Evolutionary conservation across 768 basidiomycete species (phyloP).

Genomic region (Amanita fuliginea): DNA sequence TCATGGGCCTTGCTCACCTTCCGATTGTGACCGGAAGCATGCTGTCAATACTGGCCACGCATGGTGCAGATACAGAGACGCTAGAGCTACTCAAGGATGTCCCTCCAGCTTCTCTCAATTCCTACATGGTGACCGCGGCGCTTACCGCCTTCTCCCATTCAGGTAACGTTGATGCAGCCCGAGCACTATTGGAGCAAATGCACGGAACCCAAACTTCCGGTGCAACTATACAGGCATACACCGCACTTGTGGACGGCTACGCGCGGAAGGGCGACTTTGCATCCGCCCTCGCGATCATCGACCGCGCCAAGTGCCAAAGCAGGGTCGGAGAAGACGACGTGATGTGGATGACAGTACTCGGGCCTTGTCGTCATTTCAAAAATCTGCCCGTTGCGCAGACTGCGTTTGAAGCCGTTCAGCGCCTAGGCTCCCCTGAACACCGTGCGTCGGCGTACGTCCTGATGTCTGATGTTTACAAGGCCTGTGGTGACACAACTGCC

Average conservation of each 20-base stretch:
- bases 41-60: conserved; percentile 13
- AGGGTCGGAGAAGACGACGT: conserved; percentile 14
- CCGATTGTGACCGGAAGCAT: conserved; percentile 14
- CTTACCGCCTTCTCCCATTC: conserved; percentile 16
- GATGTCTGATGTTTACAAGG: conserved; percentile 13
- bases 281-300: conserved; percentile 15
- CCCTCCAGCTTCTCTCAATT: conserved; percentile 16
- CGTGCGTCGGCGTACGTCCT: conserved; percentile 16
- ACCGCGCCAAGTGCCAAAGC: conserved; percentile 14
- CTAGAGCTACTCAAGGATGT: conserved; percentile 14
- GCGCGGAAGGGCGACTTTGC: conserved; percentile 14
- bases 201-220: conserved; percentile 10
- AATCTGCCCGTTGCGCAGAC: conserved; percentile 14
- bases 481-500: conserved; percentile 12
- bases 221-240: conserved; percentile 13
- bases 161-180: conserved; percentile 15
- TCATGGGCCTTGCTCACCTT: conserved; percentile 13
- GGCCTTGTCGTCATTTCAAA: conserved; percentile 16
- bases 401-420: conserved; percentile 14
- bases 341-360: conserved; percentile 16
- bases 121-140: conserved; percentile 15
- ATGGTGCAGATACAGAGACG: conserved; percentile 13
- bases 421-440: conserved; percentile 14
- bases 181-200: conserved; percentile 13
- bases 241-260: conserved; percentile 14